Evolutionary conservation across 331 rosid species (phyloP).

Genomic region (Stylosanthes scabra): DNA sequence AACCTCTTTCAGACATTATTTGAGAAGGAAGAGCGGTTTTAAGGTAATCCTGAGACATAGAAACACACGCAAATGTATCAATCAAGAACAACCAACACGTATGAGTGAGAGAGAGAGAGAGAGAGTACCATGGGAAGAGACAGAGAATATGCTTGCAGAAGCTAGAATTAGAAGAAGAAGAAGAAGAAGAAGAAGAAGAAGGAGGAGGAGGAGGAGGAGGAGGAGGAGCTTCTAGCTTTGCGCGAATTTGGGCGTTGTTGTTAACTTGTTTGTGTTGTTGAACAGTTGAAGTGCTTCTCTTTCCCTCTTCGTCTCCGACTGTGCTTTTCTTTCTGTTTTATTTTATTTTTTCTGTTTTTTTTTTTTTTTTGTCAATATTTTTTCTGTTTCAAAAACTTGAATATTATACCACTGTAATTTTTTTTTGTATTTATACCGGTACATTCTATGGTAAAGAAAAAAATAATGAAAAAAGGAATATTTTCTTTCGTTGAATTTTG

Average conservation of each 20-base stretch:
- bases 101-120: background rate
- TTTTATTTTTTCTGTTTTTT: too few species aligned
- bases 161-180: constrained; percentile 8
- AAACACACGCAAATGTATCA: background rate
- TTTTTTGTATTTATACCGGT: too few species aligned
- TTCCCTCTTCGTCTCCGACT: background rate
- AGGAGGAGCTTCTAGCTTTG: background rate
- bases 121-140: constrained; percentile 42
- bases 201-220: too few species aligned
- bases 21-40: constrained; percentile 95
- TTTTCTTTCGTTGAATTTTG: too few species aligned
- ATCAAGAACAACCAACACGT: constrained; percentile 32
- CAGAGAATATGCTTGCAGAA: background rate
- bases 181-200: too few species aligned
- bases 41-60: constrained; percentile 77
- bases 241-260: constrained; percentile 18
- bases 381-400: too few species aligned
- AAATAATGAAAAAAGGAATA: too few species aligned
- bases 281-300: background rate
- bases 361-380: too few species aligned
- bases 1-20: constrained; percentile 83
- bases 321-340: background rate
- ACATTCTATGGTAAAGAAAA: too few species aligned
- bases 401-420: too few species aligned
- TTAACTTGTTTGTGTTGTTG: background rate